These are phyloP conservation scores for Amylostereum areolatum DNA, from an alignment of 1,284 basidiomycete species.

Conservation along the genomic window DNA sequence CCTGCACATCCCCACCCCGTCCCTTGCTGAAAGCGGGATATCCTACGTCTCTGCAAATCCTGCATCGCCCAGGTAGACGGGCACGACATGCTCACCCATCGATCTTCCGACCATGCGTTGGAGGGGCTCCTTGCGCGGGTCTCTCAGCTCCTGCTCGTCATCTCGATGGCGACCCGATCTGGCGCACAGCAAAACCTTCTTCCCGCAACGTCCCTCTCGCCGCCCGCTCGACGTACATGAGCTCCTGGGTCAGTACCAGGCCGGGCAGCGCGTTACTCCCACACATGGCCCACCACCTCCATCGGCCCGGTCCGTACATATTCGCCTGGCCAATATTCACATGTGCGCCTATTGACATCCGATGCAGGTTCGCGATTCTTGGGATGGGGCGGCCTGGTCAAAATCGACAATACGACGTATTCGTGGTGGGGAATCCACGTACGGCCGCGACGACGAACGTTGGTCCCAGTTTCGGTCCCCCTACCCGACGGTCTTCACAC, in stretches of 20 bases:
- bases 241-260: neutral
- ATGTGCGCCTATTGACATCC: neutral
- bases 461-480: conserved; percentile 13
- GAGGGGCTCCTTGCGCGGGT: no score
- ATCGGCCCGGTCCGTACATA: conserved; percentile 2
- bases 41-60: no score
- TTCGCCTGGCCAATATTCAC: neutral
- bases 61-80: no score
- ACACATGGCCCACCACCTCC: conserved; percentile 7
- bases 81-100: no score
- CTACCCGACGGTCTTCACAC: neutral
- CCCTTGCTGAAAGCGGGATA: no score
- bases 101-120: no score
- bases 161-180: neutral
- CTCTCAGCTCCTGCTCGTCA: no score
- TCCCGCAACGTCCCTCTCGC: neutral
- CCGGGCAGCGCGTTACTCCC: neutral
- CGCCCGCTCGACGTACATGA: neutral
- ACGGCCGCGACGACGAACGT: conserved; percentile 8
- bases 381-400: neutral
- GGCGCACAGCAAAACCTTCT: conserved; percentile 3
- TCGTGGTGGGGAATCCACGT: neutral
- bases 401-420: neutral
- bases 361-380: neutral
- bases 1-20: no score